These are phyloP conservation scores for Xerocomus amazonicus DNA, from an alignment of 1,284 basidiomycete genomes.

Conservation along the genomic window DNA sequence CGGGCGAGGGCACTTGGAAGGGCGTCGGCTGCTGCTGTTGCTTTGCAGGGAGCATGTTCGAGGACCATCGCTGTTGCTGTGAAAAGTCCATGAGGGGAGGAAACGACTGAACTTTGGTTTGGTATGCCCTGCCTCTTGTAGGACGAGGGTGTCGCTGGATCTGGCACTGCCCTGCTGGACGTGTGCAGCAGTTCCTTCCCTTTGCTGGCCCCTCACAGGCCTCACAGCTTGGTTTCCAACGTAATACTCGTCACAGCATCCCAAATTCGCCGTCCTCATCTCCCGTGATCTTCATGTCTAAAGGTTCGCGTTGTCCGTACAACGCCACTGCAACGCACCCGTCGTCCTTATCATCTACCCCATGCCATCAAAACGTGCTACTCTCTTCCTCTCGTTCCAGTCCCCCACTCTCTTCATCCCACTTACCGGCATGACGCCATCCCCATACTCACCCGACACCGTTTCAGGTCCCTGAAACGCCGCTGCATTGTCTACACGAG, in stretches of 20 bases:
- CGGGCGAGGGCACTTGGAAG: constrained; percentile 25
- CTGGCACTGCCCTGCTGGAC: constrained; percentile 12
- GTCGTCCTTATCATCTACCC: constrained; percentile 7
- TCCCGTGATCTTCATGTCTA: not conserved
- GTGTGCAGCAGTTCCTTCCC: not conserved
- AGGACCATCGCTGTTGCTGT: constrained; percentile 15
- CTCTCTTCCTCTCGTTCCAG: too few species aligned
- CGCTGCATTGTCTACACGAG: constrained; percentile 24
- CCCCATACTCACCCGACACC: too few species aligned
- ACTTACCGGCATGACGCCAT: constrained; percentile 6
- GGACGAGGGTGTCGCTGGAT: not conserved
- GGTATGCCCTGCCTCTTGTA: constrained; percentile 14
- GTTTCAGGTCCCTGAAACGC: constrained; percentile 17
- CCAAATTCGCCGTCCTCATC: not conserved
- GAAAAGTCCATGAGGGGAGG: constrained; percentile 19
- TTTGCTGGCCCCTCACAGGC: not conserved
- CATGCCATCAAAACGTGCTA: constrained; percentile 28
- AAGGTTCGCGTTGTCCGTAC: not conserved
- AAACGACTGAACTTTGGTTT: too few species aligned
- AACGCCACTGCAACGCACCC: not conserved
- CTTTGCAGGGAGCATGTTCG: constrained; percentile 10
- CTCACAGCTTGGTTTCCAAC: not conserved
- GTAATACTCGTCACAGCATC: constrained; percentile 1
- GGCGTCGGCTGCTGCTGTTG: constrained; percentile 9
- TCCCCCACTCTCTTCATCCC: too few species aligned